These are phyloP conservation scores for Cunninghamia lanceolata DNA, from an alignment of 75 land plant genomes.

Conservation along the genomic window DNA sequence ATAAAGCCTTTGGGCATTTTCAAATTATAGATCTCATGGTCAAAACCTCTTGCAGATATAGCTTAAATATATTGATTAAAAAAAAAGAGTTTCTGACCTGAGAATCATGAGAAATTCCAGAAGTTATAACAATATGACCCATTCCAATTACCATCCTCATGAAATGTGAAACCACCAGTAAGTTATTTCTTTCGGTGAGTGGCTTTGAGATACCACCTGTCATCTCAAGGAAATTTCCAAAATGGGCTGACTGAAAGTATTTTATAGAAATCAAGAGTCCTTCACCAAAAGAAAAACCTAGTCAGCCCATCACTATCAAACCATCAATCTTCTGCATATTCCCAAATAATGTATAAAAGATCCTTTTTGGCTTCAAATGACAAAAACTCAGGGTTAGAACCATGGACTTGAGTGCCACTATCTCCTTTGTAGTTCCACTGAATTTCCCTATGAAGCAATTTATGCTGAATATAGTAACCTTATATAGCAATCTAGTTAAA, in stretches of 20 bases:
- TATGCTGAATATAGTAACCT: background rate
- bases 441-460: background rate
- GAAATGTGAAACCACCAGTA: background rate
- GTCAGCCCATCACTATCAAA: background rate
- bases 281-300: background rate
- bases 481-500: background rate
- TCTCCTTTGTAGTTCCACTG: background rate
- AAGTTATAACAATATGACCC: background rate
- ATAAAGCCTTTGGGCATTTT: background rate
- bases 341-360: background rate
- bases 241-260: background rate
- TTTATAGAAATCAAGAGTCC: background rate
- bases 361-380: background rate
- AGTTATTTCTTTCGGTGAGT: background rate
- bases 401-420: background rate
- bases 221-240: conserved; percentile 6
- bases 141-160: background rate
- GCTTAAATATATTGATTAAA: background rate
- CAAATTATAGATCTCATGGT: background rate
- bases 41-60: background rate
- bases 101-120: background rate
- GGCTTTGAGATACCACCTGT: background rate
- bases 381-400: background rate
- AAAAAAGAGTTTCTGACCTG: background rate
- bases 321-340: background rate